Base-by-base conservation (phyloP, 192 early-diverging fungal species). In the Umbelopsis ramanniana region DNA sequence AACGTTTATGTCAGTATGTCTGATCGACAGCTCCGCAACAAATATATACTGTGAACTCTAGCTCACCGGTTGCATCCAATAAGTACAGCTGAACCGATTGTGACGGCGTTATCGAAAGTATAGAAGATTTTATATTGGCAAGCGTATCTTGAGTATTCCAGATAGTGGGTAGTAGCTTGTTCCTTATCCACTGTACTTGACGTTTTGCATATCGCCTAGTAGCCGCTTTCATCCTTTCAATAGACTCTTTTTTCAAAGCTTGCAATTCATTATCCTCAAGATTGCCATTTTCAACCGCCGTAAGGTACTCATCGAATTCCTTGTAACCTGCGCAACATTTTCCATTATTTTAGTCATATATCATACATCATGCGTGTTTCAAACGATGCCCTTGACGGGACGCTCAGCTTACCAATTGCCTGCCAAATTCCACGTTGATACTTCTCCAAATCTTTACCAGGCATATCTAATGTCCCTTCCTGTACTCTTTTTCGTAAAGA, bases 171-270 rank as follows among this genome's bases (percentile, higher is more conserved):
- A 90, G 60, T 23, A 95, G 76, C 54, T 92, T 93, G 75, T 95
- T 95, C 22, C 83, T 81, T 29, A 96, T 93, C 94, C 94, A 96
- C 14, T 83, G 80, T 0, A 94, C 83, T 74, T 96, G 94, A 40
- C 87, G 76, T 48, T 90, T 86, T 19, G 97, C 95, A 77, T 99
- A 99, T 50, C 92, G 87, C 26, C 95, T 79, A n/a, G 95, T 99
- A 6, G 85, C 88, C 6, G 78, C 75, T 76, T 96, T 98, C 96
- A 99, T 97, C 0, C 78, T 81, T 52, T 94, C 92, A 24, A 93
- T 76, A 22, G 90, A 91, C 10, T 86, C 75, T 3, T 33, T 8
- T 45, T 84, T 85, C 15, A 92, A 79, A 10, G 50, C 60, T 17
- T 57, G 37, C 14, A 72, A 45, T 15, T 72, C 60, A 11, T 7